Evolutionary conservation across 305 asterid genomes (phyloP).

Genomic region (Solanum hybrid): DNA sequence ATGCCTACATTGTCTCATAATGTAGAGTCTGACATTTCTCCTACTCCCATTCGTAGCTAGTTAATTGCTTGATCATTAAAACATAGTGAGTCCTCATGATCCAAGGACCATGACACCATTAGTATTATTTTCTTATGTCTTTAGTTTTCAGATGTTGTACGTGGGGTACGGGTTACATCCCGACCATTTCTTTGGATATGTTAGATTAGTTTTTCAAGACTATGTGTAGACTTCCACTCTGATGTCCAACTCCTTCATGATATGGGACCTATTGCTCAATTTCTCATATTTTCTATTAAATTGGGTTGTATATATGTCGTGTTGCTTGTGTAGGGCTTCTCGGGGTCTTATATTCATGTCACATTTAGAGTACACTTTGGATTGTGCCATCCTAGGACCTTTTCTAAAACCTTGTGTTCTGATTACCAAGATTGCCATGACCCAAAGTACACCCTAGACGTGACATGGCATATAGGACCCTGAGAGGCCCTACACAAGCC

Average conservation of each 20-base stretch:
- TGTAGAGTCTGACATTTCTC: neutral
- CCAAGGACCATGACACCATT: neutral
- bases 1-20: too few relatives aligned
- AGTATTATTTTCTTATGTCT: neutral
- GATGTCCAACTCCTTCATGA: neutral
- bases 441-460: neutral
- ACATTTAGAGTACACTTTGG: neutral
- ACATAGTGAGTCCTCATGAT: neutral
- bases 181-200: neutral
- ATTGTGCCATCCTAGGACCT: neutral
- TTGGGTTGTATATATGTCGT: neutral
- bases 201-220: neutral
- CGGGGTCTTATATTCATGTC: neutral
- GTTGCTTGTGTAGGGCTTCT: neutral
- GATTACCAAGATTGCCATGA: neutral
- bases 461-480: neutral
- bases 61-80: neutral
- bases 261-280: neutral
- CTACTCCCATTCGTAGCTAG: neutral
- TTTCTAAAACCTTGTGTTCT: neutral
- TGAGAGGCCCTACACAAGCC: neutral
- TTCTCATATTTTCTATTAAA: neutral
- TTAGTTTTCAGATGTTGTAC: too few relatives aligned
- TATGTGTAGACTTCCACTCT: neutral
- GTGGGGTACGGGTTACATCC: neutral